Evolutionary conservation across 75 land plant genomes (phyloP).

Genomic region (Sequoiadendron giganteum): DNA sequence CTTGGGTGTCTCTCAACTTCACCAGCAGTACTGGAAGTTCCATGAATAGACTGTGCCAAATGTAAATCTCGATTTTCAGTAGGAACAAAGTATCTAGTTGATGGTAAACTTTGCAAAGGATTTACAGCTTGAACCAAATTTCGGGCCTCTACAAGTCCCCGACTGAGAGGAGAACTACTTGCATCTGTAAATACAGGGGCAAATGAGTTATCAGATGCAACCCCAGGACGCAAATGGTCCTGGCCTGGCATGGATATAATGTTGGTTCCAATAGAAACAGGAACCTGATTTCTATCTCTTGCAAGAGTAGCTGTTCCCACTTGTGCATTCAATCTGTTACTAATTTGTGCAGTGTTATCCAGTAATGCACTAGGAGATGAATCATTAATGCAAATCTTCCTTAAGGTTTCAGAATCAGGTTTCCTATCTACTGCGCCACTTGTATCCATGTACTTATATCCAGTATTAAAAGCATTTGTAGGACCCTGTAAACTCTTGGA

Average conservation of each 20-base stretch:
- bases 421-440: conserved; percentile 40
- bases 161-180: conserved; percentile 20
- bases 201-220: conserved; percentile 4
- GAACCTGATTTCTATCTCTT: conserved; percentile 9
- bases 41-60: conserved; percentile 17
- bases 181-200: conserved; percentile 33
- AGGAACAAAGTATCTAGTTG: not conserved
- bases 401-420: conserved; percentile 20
- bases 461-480: not conserved
- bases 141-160: conserved; percentile 12
- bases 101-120: conserved; percentile 13
- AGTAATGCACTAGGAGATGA: not conserved
- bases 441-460: not conserved
- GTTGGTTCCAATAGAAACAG: not conserved
- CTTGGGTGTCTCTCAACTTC: conserved; percentile 27
- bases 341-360: not conserved
- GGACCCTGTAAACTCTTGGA: conserved; percentile 1
- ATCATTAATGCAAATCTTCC: conserved; percentile 15
- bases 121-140: conserved; percentile 13
- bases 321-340: not conserved
- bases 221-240: conserved; percentile 15
- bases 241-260: not conserved
- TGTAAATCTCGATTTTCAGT: conserved; percentile 17
- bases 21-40: conserved; percentile 18
- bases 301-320: conserved; percentile 16